Evolutionary conservation across 2,329 filamentous ascomycete species (phyloP).

Genomic region (Fusarium sp.): DNA sequence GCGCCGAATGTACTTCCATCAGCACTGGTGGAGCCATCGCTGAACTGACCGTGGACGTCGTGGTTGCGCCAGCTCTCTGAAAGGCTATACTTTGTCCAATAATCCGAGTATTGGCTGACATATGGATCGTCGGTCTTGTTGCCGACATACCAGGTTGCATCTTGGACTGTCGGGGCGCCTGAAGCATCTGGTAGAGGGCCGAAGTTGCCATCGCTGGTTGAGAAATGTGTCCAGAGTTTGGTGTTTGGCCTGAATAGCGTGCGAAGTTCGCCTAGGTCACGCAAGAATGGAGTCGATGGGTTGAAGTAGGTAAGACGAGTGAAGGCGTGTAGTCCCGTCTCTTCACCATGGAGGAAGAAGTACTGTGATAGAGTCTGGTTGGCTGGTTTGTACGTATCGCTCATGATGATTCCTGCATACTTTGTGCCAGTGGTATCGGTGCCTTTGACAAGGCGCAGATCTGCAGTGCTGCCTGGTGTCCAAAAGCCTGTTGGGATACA

Average conservation of each 20-base stretch:
- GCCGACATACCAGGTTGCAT: conserved; percentile 72
- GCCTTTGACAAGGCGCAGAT: conserved; percentile 59
- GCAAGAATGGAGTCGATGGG: conserved; percentile 63
- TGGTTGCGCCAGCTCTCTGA: conserved; percentile 69
- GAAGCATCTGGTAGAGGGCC: conserved; percentile 60
- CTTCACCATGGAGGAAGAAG: conserved; percentile 71
- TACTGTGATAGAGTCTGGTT: conserved; percentile 72
- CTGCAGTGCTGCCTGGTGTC: conserved; percentile 66
- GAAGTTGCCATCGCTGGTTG: conserved; percentile 66
- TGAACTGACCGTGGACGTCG: conserved; percentile 65
- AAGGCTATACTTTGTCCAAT: conserved; percentile 76
- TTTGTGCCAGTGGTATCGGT: conserved; percentile 59
- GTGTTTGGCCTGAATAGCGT: conserved; percentile 71
- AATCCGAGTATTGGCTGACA: conserved; percentile 66
- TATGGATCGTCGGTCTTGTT: conserved; percentile 66
- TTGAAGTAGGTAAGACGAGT: conserved; percentile 70
- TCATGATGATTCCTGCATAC: conserved; percentile 70
- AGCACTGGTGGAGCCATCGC: conserved; percentile 55
- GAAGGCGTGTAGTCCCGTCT: conserved; percentile 72
- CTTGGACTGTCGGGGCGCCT: conserved; percentile 65
- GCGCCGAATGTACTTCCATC: conserved; percentile 68
- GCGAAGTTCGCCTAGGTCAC: conserved; percentile 70
- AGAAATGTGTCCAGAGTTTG: conserved; percentile 70
- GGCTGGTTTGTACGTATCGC: conserved; percentile 67
- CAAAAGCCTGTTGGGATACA: conserved; percentile 70